A percentile compares a stretch with the other conserved stretches of the same genome.
Evolutionary conservation across 1,284 basidiomycete species (phyloP).

Genomic region (Anthracocystis walkeri): DNA sequence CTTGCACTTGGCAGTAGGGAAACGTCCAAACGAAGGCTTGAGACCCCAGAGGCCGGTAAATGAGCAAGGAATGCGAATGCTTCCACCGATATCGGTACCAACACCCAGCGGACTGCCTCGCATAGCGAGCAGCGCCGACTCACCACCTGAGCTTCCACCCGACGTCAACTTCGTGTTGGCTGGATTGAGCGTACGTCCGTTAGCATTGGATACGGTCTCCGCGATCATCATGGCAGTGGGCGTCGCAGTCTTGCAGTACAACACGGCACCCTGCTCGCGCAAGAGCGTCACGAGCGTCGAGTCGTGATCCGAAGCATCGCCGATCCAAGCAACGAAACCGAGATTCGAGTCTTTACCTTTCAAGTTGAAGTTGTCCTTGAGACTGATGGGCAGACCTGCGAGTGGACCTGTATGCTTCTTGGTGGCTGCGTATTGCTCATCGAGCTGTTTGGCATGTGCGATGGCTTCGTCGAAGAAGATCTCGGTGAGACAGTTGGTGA

Average conservation of each 20-base stretch:
- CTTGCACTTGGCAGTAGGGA: conserved; percentile 43
- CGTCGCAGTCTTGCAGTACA: conserved; percentile 53
- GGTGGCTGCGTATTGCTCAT: conserved; percentile 14
- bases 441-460: conserved; percentile 24
- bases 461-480: conserved; percentile 48
- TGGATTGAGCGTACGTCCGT: conserved; percentile 45
- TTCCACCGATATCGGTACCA: conserved; percentile 57
- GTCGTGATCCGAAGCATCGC: conserved; percentile 34
- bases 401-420: conserved; percentile 30
- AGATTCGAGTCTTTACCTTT: conserved; percentile 43
- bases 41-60: conserved; percentile 49
- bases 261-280: conserved; percentile 40
- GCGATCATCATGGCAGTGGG: conserved; percentile 56
- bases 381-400: conserved; percentile 40
- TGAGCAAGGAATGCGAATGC: conserved; percentile 50
- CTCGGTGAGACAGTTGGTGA: conserved; percentile 53
- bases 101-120: conserved; percentile 50
- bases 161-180: conserved; percentile 37
- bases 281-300: conserved; percentile 44
- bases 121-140: conserved; percentile 48
- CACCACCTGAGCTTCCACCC: conserved; percentile 58
- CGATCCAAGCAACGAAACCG: conserved; percentile 49
- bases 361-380: conserved; percentile 53
- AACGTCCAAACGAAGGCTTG: conserved; percentile 49
- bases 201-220: conserved; percentile 48